Conservation (phyloP, 257 asterid species). For the Oldenlandia corymbosa region DNA sequence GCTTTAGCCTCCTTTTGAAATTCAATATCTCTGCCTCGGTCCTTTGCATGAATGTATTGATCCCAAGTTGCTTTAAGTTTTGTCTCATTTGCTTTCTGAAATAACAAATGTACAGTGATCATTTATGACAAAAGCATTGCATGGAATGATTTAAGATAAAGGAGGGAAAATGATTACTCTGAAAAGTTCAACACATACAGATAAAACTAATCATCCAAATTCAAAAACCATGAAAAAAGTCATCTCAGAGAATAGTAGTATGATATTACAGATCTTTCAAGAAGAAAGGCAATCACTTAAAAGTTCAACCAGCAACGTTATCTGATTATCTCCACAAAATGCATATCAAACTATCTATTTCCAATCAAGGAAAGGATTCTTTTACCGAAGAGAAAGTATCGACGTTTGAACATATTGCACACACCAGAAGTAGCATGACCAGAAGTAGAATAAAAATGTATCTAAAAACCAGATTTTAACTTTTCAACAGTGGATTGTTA, state of each 20-base stretch:
- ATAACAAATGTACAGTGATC: background rate
- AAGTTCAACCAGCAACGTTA: background rate
- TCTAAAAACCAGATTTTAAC: no score
- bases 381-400: background rate
- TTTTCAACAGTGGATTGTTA: no score
- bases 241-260: background rate
- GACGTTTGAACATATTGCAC: background rate
- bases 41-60: constrained; percentile 52
- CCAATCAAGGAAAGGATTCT: background rate
- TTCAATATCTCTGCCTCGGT: constrained; percentile 52
- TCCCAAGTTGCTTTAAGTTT: constrained; percentile 44
- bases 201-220: background rate
- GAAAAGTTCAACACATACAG: background rate
- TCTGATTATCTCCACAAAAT: no score
- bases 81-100: constrained; percentile 54
- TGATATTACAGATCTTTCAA: background rate
- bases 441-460: background rate
- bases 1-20: constrained; percentile 65
- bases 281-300: background rate
- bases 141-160: background rate
- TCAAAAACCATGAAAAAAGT: background rate
- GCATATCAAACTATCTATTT: background rate
- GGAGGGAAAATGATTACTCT: background rate
- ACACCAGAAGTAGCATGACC: background rate
- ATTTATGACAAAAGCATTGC: constrained; percentile 1